A percentile compares a stretch with the other conserved stretches of the same genome.
Evolutionary conservation across 139 green algal species (phyloP).

Genomic region (Chlorella sp.): DNA sequence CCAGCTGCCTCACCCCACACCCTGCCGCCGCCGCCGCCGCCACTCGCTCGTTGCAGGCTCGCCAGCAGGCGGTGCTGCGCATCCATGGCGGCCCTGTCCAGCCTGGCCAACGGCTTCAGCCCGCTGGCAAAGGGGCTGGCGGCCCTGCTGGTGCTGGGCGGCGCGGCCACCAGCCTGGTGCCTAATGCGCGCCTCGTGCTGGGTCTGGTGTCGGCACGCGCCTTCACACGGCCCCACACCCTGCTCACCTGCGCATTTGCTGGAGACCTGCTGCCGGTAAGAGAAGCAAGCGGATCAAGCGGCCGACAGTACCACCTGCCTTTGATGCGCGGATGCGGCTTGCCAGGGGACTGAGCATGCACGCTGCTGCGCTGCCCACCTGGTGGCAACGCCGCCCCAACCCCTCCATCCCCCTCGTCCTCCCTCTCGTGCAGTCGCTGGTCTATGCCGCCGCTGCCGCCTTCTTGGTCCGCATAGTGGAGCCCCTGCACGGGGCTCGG

Average conservation of each 20-base stretch:
- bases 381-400: too few relatives aligned
- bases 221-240: not conserved
- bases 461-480: constrained; percentile 75
- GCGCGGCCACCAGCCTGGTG: not conserved
- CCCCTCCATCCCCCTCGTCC: not conserved
- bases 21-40: not conserved
- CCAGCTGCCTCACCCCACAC: too few relatives aligned
- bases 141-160: not conserved
- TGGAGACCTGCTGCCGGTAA: not conserved
- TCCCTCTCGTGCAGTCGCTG: constrained; percentile 59
- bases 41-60: not conserved
- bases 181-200: not conserved
- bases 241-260: not conserved
- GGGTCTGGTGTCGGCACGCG: not conserved
- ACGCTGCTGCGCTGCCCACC: not conserved
- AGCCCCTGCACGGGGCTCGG: constrained; percentile 84
- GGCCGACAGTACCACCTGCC: too few relatives aligned
- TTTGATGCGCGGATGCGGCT: not conserved
- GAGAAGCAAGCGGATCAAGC: not conserved
- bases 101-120: too few relatives aligned
- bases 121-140: not conserved
- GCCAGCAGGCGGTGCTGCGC: too few relatives aligned
- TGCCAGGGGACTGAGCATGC: too few relatives aligned
- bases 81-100: too few relatives aligned
- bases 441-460: constrained; percentile 66